phyloP scores from a whole-genome alignment of 768 basidiomycete genomes.

The Leucocoprinus leucothites region DNA sequence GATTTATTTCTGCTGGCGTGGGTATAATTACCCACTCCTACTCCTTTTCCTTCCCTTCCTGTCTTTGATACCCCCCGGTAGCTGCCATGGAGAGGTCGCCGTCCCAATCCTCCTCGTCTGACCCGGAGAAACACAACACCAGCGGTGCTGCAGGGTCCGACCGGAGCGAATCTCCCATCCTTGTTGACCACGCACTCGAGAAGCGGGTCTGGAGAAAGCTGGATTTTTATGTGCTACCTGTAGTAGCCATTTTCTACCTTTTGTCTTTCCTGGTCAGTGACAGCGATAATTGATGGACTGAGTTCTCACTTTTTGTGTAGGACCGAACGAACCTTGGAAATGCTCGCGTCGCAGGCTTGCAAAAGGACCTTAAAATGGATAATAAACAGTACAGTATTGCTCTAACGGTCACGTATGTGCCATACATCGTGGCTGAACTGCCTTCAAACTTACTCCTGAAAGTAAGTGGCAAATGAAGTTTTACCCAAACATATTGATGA shows the following conservation, averaged over 20 bases:
- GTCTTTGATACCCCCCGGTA: constrained; percentile 1
- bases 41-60: not conserved
- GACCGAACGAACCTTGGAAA: constrained; percentile 57
- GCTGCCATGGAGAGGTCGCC: constrained; percentile 22
- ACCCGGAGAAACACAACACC: constrained; percentile 27
- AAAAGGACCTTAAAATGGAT: constrained; percentile 48
- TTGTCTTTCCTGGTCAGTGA: constrained; percentile 49
- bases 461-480: constrained; percentile 21
- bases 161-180: constrained; percentile 16
- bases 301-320: constrained; percentile 18
- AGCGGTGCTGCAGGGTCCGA: constrained; percentile 18
- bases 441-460: constrained; percentile 61
- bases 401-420: constrained; percentile 46
- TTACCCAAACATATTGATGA: not conserved
- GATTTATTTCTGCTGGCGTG: not conserved
- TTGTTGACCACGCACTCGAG: constrained; percentile 32
- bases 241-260: constrained; percentile 48
- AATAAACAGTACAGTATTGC: constrained; percentile 47
- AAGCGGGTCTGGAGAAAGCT: constrained; percentile 45
- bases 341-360: constrained; percentile 60
- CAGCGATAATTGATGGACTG: not conserved
- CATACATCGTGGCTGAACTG: constrained; percentile 57
- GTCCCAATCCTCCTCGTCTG: constrained; percentile 20
- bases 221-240: constrained; percentile 44
- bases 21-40: constrained; percentile 4